A percentile compares a stretch with the other conserved stretches of the same genome.
Evolutionary conservation across 306 rosid genomes (phyloP).

Genomic region (Ceratonia siliqua): DNA sequence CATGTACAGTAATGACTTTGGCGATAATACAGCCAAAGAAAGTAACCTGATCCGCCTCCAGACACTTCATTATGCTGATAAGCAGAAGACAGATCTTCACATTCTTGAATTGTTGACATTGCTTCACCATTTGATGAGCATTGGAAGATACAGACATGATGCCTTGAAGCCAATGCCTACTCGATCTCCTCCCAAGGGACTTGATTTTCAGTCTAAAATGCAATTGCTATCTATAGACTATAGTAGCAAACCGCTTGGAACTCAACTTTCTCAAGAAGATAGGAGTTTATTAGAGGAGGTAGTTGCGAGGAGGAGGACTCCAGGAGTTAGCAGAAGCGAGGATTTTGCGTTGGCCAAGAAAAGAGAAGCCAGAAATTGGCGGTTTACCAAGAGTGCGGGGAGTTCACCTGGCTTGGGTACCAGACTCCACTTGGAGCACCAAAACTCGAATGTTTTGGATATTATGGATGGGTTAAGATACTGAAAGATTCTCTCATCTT

Average conservation of each 20-base stretch:
- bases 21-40: slow-evolving; percentile 44
- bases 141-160: slow-evolving; percentile 59
- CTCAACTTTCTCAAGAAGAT: slow-evolving; percentile 55
- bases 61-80: slow-evolving; percentile 82
- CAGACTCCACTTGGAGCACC: slow-evolving; percentile 25
- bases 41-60: slow-evolving; percentile 65
- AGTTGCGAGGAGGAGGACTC: slow-evolving; percentile 41
- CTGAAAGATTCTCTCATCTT: slow-evolving; percentile 10
- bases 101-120: slow-evolving; percentile 71
- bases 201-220: slow-evolving; percentile 63
- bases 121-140: slow-evolving; percentile 67
- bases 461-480: slow-evolving; percentile 58
- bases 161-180: slow-evolving; percentile 48
- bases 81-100: slow-evolving; percentile 63
- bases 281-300: slow-evolving; percentile 62
- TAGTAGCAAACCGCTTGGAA: slow-evolving; percentile 31
- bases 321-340: slow-evolving; percentile 69
- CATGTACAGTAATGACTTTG: slow-evolving; percentile 63
- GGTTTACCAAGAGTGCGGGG: slow-evolving; percentile 56
- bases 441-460: slow-evolving; percentile 46
- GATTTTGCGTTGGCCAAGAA: slow-evolving; percentile 46
- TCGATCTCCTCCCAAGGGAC: slow-evolving; percentile 64
- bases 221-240: slow-evolving; percentile 38
- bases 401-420: slow-evolving; percentile 50
- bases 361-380: slow-evolving; percentile 37